Evolutionary conservation across 2,329 filamentous ascomycete species (phyloP).

Genomic region (Ophiostoma himal-ulmi): DNA sequence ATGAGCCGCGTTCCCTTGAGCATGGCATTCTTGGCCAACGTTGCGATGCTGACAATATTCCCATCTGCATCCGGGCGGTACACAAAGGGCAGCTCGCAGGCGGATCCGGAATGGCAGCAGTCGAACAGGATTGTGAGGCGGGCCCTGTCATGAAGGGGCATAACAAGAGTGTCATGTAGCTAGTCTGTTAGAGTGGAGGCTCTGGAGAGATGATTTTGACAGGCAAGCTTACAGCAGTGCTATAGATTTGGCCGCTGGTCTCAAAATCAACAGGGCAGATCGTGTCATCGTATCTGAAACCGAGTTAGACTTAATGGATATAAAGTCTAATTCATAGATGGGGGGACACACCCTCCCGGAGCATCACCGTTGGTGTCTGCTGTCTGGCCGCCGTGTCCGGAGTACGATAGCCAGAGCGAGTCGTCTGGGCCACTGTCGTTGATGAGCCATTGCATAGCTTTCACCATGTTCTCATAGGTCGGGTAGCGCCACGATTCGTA

Average conservation of each 20-base stretch:
- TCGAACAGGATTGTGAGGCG: constrained; percentile 54
- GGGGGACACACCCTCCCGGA: not conserved
- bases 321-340: not conserved
- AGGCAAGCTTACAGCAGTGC: constrained; percentile 33
- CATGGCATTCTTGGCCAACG: constrained; percentile 39
- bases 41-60: constrained; percentile 46
- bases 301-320: constrained; percentile 3
- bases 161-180: constrained; percentile 48
- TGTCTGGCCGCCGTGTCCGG: constrained; percentile 53
- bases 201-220: not conserved
- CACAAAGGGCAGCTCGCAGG: constrained; percentile 53
- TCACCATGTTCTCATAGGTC: constrained; percentile 35
- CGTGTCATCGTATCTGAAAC: constrained; percentile 40
- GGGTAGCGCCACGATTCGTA: constrained; percentile 34
- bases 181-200: not conserved
- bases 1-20: constrained; percentile 46
- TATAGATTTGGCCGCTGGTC: constrained; percentile 48
- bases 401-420: constrained; percentile 52
- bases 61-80: constrained; percentile 53
- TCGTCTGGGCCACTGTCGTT: constrained; percentile 43
- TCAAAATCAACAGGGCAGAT: constrained; percentile 51
- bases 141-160: constrained; percentile 43
- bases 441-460: constrained; percentile 55
- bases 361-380: constrained; percentile 39
- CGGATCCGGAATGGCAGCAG: constrained; percentile 57